Evolutionary conservation across 345 rosid species (phyloP).

Genomic region (Gossypium stocksii): DNA sequence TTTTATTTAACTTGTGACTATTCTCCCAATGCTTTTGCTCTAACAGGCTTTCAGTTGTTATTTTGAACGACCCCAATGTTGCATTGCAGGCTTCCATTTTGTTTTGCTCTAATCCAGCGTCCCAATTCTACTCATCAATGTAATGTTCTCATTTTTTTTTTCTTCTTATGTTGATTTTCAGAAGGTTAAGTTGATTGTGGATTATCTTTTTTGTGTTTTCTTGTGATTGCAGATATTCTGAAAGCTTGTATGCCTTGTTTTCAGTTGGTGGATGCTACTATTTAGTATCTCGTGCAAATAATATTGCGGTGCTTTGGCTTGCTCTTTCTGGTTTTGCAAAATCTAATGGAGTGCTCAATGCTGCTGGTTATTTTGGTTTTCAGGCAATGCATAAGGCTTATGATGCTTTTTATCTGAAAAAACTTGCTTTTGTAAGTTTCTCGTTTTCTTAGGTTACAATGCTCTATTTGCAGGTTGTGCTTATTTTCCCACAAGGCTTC

Average conservation of each 20-base stretch:
- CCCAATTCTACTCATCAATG: conserved; percentile 86
- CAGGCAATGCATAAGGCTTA: conserved; percentile 73
- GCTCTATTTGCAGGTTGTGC: too few relatives aligned
- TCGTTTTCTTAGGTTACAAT: background rate
- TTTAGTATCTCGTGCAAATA: conserved; percentile 55
- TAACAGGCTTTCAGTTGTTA: conserved; percentile 63
- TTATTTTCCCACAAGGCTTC: background rate
- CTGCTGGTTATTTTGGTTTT: conserved; percentile 92
- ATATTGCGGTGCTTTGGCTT: conserved; percentile 65
- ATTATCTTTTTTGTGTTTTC: background rate
- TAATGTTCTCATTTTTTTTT: conserved; percentile 29
- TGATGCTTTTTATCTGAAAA: conserved; percentile 50
- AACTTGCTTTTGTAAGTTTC: conserved; percentile 49
- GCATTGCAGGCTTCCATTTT: conserved; percentile 64
- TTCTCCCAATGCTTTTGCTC: conserved; percentile 18
- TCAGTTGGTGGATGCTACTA: conserved; percentile 77
- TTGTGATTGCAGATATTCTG: conserved; percentile 64
- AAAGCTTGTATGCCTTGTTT: conserved; percentile 71
- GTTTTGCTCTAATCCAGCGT: conserved; percentile 91
- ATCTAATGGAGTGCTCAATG: conserved; percentile 90
- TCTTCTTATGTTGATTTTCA: background rate
- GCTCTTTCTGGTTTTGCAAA: conserved; percentile 82
- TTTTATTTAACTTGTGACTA: background rate
- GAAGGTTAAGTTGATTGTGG: conserved; percentile 2
- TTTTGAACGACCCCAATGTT: conserved; percentile 63